phyloP scores from a whole-genome alignment of 768 basidiomycete genomes.

The Rhizopogon rudus region DNA sequence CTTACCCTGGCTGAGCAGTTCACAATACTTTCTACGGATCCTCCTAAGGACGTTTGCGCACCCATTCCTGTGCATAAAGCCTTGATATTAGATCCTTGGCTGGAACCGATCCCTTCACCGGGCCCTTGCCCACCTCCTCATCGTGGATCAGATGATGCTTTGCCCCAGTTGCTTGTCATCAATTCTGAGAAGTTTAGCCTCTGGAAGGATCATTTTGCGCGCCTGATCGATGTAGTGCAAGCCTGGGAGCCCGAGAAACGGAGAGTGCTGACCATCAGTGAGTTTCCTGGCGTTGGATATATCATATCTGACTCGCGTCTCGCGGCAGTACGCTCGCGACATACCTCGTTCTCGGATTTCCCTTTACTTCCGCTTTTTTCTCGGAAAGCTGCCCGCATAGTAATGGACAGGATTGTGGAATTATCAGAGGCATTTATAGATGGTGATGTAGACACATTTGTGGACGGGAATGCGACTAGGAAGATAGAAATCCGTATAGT shows the following conservation, averaged over 20 bases:
- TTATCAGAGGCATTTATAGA: conserved; percentile 22
- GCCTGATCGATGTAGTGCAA: conserved; percentile 47
- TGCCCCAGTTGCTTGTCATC: conserved; percentile 54
- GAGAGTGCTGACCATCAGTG: conserved; percentile 46
- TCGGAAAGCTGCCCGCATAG: conserved; percentile 12
- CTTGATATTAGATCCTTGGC: conserved; percentile 78
- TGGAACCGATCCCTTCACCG: conserved; percentile 66
- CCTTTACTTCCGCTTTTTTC: conserved; percentile 15
- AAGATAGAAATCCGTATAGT: conserved; percentile 18
- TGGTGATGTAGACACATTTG: background rate
- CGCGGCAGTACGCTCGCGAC: conserved; percentile 17
- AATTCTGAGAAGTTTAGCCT: conserved; percentile 77
- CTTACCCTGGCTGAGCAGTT: conserved; percentile 31
- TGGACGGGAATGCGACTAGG: conserved; percentile 2
- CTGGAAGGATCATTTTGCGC: conserved; percentile 70
- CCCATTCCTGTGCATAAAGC: conserved; percentile 52
- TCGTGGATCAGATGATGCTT: conserved; percentile 2
- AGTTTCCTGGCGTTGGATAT: conserved; percentile 7
- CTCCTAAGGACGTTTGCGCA: conserved; percentile 32
- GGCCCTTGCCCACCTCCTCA: conserved; percentile 32
- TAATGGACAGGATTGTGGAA: conserved; percentile 17
- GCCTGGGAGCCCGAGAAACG: conserved; percentile 47
- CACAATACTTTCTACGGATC: conserved; percentile 47
- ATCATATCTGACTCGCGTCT: background rate
- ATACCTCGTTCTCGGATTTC: conserved; percentile 27